phyloP scores from a whole-genome alignment of 257 asterid genomes.

The Ballota nigra region DNA sequence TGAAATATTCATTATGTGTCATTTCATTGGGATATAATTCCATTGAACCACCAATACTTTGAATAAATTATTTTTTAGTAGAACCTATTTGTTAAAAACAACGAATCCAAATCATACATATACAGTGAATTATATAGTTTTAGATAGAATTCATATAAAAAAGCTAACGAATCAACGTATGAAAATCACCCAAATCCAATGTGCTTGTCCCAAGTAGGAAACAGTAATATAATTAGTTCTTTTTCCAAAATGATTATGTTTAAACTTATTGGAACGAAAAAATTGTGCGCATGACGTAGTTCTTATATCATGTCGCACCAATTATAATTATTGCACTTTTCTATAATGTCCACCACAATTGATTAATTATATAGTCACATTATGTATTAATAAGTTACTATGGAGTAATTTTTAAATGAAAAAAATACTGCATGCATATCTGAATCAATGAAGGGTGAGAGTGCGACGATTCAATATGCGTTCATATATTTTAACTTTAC shows the following conservation, averaged over 20 bases:
- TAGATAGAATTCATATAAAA: not conserved
- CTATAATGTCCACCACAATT: not conserved
- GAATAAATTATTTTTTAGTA: too few species aligned
- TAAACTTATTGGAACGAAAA: not conserved
- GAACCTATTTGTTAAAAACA: too few species aligned
- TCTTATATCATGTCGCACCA: slow-evolving; percentile 7
- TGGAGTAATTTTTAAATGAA: not conserved
- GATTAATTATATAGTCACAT: not conserved
- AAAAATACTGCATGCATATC: not conserved
- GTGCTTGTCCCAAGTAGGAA: slow-evolving; percentile 4
- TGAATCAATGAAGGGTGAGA: too few species aligned
- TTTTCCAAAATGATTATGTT: not conserved
- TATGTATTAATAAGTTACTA: too few species aligned
- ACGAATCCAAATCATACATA: too few species aligned
- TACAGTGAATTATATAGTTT: too few species aligned
- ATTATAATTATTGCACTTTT: not conserved
- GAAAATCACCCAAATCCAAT: not conserved
- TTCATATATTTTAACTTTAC: too few species aligned
- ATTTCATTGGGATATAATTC: too few species aligned
- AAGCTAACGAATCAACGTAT: too few species aligned
- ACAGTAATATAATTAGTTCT: not conserved
- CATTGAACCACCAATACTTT: too few species aligned
- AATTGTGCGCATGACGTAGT: not conserved
- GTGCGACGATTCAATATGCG: too few species aligned
- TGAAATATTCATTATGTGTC: not conserved